Evolutionary conservation across 2,329 filamentous ascomycete species (phyloP).

Genomic region (Claviceps monticola): DNA sequence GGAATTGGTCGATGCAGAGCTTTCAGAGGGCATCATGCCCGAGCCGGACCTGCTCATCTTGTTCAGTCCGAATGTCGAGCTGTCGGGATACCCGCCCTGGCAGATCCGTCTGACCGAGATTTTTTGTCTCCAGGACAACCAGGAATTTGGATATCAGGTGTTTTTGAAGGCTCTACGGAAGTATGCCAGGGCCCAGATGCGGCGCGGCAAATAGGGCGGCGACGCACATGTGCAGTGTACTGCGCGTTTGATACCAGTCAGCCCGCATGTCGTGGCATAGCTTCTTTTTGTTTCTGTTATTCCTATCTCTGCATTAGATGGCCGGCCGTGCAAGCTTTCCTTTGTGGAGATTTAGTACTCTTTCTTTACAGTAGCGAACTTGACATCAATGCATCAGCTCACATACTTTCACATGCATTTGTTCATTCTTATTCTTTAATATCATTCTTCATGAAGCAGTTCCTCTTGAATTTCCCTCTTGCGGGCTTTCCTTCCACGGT

Average conservation of each 20-base stretch:
- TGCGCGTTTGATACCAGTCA: neutral
- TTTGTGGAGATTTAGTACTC: constrained; percentile 2
- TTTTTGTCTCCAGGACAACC: constrained; percentile 63
- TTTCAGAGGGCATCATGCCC: constrained; percentile 63
- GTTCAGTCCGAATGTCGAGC: constrained; percentile 69
- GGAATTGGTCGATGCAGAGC: constrained; percentile 80
- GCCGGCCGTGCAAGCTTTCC: constrained; percentile 1
- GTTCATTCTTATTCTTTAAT: neutral
- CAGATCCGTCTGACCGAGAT: constrained; percentile 92
- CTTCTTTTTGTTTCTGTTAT: neutral
- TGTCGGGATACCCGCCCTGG: constrained; percentile 93
- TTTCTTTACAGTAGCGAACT: neutral
- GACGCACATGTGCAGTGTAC: neutral
- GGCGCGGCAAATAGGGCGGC: constrained; percentile 49
- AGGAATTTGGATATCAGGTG: constrained; percentile 82
- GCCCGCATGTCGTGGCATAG: neutral
- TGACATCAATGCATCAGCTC: neutral
- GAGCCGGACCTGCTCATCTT: constrained; percentile 85
- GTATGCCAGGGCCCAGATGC: constrained; percentile 78
- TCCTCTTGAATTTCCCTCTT: neutral
- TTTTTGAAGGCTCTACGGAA: constrained; percentile 76
- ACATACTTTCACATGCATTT: neutral
- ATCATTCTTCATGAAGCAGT: neutral
- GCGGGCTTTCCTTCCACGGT: constrained; percentile 17
- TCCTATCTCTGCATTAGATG: neutral